Percentiles rank a stretch among this genome's conserved stretches.
Conservation (phyloP, 352 stramenopile genomes). For the Phytophthora constricta region DNA sequence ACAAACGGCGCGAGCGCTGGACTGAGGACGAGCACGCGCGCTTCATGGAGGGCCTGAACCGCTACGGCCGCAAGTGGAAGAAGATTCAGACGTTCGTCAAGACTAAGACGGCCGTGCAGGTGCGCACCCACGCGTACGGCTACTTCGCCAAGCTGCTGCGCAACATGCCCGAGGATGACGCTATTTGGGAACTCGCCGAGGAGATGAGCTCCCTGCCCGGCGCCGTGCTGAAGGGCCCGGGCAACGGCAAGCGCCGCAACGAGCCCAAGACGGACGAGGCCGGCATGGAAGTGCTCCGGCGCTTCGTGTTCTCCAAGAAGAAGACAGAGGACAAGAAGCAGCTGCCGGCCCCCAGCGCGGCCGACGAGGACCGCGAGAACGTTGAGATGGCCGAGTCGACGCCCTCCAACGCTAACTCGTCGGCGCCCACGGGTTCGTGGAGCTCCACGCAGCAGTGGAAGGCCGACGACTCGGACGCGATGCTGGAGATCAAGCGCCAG, state of each 20-base stretch:
- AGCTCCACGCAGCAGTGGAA: slow-evolving; percentile 46
- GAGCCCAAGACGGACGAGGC: slow-evolving; percentile 87
- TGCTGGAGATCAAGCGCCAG: slow-evolving; percentile 56
- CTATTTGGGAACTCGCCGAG: slow-evolving; percentile 80
- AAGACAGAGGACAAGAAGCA: slow-evolving; percentile 65
- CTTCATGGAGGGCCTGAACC: slow-evolving; percentile 89
- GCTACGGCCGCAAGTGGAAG: slow-evolving; percentile 89
- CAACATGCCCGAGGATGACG: slow-evolving; percentile 88
- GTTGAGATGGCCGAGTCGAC: slow-evolving; percentile 49
- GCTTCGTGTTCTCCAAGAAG: slow-evolving; percentile 87
- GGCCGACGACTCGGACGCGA: slow-evolving; percentile 37
- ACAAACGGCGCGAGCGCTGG: slow-evolving; percentile 83
- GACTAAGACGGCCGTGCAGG: slow-evolving; percentile 87
- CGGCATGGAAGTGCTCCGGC: slow-evolving; percentile 83
- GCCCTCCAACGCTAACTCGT: slow-evolving; percentile 33
- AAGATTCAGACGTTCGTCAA: slow-evolving; percentile 89
- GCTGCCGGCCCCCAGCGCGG: slow-evolving; percentile 21
- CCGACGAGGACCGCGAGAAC: slow-evolving; percentile 42
- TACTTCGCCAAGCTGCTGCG: slow-evolving; percentile 88
- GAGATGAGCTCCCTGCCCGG: slow-evolving; percentile 82
- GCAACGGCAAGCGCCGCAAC: slow-evolving; percentile 77
- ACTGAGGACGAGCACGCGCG: slow-evolving; percentile 83
- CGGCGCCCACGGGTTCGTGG: slow-evolving; percentile 35
- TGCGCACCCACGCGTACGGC: slow-evolving; percentile 86
- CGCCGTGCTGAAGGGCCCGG: slow-evolving; percentile 74